These are phyloP conservation scores for Mucor saturninus DNA, from an alignment of 371 early-diverging fungal species.

Conservation along the genomic window DNA sequence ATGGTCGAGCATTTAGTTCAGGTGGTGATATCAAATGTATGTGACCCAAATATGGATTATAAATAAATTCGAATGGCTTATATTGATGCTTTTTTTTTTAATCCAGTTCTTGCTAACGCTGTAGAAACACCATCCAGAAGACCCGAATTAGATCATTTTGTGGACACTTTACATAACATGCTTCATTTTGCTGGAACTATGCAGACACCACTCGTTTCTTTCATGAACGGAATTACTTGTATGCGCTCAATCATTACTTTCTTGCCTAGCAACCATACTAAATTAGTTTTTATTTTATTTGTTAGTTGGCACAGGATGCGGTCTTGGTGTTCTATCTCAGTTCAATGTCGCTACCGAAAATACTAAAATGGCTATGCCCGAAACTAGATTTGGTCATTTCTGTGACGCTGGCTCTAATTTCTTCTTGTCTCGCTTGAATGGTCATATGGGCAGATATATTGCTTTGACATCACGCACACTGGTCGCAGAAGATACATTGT, in stretches of 20 bases:
- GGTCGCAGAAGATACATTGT: slow-evolving; percentile 69
- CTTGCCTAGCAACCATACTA: too few species aligned
- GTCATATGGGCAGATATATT: slow-evolving; percentile 88
- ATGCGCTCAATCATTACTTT: slow-evolving; percentile 29
- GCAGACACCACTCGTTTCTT: slow-evolving; percentile 79
- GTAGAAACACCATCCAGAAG: background rate
- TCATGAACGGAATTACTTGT: slow-evolving; percentile 94
- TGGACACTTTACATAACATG: background rate
- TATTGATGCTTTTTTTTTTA: too few species aligned
- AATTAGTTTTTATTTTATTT: background rate
- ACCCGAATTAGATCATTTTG: background rate
- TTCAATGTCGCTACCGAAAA: slow-evolving; percentile 96
- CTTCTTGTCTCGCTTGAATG: slow-evolving; percentile 90
- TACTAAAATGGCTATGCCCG: slow-evolving; percentile 94
- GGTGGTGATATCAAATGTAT: slow-evolving; percentile 1
- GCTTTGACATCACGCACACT: slow-evolving; percentile 84
- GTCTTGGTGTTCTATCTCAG: slow-evolving; percentile 93
- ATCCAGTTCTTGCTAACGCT: background rate
- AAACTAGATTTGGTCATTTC: slow-evolving; percentile 91
- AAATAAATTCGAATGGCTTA: too few species aligned
- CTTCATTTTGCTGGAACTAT: slow-evolving; percentile 84
- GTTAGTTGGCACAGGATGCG: slow-evolving; percentile 95
- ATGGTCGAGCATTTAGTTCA: background rate
- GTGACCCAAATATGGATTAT: background rate
- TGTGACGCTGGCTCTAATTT: slow-evolving; percentile 93